Evolutionary conservation across 2,329 filamentous ascomycete genomes (phyloP).

Genomic region (Nakataea oryzae): DNA sequence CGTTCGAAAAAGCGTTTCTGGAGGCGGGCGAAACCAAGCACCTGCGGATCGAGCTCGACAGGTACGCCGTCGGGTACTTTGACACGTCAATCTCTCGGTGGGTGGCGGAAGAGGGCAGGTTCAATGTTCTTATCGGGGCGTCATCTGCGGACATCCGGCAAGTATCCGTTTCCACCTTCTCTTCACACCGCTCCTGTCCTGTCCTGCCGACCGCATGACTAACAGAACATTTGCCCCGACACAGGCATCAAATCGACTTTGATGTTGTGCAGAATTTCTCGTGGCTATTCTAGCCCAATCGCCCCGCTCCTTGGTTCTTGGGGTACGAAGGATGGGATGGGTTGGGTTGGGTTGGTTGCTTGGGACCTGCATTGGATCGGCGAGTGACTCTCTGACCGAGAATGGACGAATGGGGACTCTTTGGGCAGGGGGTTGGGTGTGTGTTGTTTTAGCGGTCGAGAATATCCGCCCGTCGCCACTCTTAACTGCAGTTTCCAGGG

Average conservation of each 20-base stretch:
- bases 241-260: background rate
- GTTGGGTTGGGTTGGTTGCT: too few relatives aligned
- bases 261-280: background rate
- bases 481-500: background rate
- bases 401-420: background rate
- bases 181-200: background rate
- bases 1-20: constrained; percentile 55
- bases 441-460: background rate
- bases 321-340: too few relatives aligned
- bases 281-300: background rate
- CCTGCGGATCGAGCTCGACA: constrained; percentile 33
- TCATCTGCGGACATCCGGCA: constrained; percentile 52
- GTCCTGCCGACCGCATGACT: too few relatives aligned
- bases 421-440: background rate
- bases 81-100: constrained; percentile 47
- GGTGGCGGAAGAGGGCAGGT: constrained; percentile 56
- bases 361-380: background rate
- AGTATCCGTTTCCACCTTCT: background rate
- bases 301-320: too few relatives aligned
- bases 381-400: background rate
- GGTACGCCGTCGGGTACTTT: constrained; percentile 49
- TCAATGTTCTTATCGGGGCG: constrained; percentile 50
- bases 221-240: too few relatives aligned
- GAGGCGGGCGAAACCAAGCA: constrained; percentile 44
- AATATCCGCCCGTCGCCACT: background rate